Percentiles rank a stretch among this genome's conserved stretches.
Evolutionary conservation across 179 eudicot species (phyloP).

Genomic region (Camellia oleifera): DNA sequence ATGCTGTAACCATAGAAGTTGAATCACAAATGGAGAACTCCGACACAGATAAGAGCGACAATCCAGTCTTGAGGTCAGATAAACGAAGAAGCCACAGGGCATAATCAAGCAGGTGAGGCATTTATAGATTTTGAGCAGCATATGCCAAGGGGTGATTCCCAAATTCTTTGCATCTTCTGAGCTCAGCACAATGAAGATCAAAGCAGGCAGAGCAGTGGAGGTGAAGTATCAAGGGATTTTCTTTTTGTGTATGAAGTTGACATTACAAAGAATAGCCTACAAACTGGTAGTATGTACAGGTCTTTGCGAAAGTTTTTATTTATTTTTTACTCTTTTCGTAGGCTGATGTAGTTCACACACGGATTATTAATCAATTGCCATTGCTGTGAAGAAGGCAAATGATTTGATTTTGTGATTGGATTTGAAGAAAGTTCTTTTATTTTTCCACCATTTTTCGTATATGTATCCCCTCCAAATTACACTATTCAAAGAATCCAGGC

Average conservation of each 20-base stretch:
- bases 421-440: not conserved
- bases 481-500: not conserved
- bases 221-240: not conserved
- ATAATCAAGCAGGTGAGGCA: not conserved
- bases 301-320: not conserved
- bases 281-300: conserved; percentile 5
- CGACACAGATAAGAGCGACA: conserved; percentile 28
- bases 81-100: conserved; percentile 12
- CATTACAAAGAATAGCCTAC: not conserved
- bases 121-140: not conserved
- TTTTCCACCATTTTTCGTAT: not conserved
- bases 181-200: not conserved
- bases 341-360: not conserved
- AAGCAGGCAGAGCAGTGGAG: not conserved
- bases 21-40: conserved; percentile 28
- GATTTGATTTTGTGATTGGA: conserved; percentile 12
- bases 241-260: conserved; percentile 16
- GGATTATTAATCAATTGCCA: conserved; percentile 8
- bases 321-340: not conserved
- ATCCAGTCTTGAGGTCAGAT: conserved; percentile 17
- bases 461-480: not conserved
- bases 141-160: not conserved
- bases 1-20: conserved; percentile 17
- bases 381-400: conserved; percentile 5
- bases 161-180: not conserved